These are phyloP conservation scores for Cucumis hystrix DNA, from an alignment of 306 rosid genomes.

Conservation along the genomic window DNA sequence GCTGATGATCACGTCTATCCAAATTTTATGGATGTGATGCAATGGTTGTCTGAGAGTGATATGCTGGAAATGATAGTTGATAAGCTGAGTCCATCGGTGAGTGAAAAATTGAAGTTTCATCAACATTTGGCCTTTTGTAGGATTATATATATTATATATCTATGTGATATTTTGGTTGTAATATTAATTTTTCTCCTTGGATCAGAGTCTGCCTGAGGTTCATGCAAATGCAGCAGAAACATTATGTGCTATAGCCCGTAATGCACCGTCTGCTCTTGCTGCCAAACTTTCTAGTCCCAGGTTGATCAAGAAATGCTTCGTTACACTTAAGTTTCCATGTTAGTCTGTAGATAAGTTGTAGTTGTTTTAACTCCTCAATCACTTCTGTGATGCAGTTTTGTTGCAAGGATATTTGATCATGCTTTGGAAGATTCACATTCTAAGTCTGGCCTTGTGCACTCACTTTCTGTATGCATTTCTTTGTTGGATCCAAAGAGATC, in stretches of 20 bases:
- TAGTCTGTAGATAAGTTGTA: neutral
- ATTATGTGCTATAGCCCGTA: slow-evolving; percentile 71
- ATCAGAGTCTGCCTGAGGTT: slow-evolving; percentile 87
- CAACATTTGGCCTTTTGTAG: neutral
- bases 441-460: slow-evolving; percentile 71
- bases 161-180: neutral
- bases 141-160: no score
- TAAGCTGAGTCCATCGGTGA: slow-evolving; percentile 79
- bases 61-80: slow-evolving; percentile 94
- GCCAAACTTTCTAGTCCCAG: slow-evolving; percentile 86
- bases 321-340: neutral
- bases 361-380: slow-evolving; percentile 5
- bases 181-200: slow-evolving; percentile 16
- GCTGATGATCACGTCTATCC: slow-evolving; percentile 92
- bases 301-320: slow-evolving; percentile 29
- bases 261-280: slow-evolving; percentile 81
- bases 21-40: slow-evolving; percentile 89
- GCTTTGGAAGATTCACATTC: slow-evolving; percentile 86
- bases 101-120: slow-evolving; percentile 19
- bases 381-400: slow-evolving; percentile 46
- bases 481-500: slow-evolving; percentile 92
- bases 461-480: slow-evolving; percentile 89
- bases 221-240: slow-evolving; percentile 95
- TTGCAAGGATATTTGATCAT: slow-evolving; percentile 63
- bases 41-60: slow-evolving; percentile 92